Percentiles rank a stretch among this genome's conserved stretches.
phyloP scores from a whole-genome alignment of 169 alveolate species.

The Plasmodium adleri region DNA sequence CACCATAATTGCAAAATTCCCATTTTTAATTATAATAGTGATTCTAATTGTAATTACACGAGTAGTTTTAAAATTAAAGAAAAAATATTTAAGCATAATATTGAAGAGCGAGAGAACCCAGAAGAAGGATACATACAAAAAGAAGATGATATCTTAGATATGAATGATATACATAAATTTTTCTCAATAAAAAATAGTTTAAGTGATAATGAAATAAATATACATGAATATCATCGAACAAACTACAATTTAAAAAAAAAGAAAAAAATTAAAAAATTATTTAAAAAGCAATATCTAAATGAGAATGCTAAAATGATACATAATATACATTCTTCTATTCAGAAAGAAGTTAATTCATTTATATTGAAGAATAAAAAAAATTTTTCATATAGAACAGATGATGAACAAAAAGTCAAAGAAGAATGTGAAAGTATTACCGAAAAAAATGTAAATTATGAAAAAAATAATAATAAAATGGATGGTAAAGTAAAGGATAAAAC shows the following conservation, averaged over 20 bases:
- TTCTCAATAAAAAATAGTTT: not conserved
- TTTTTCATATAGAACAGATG: no score
- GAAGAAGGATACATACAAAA: not conserved
- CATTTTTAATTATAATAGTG: conserved; percentile 6
- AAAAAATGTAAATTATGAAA: not conserved
- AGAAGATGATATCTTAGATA: not conserved
- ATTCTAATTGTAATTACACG: not conserved
- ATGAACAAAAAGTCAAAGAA: no score
- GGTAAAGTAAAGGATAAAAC: not conserved
- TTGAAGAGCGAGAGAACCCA: no score
- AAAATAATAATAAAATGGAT: not conserved
- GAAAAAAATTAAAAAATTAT: not conserved
- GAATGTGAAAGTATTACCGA: not conserved
- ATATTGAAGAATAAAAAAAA: no score
- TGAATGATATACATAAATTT: not conserved
- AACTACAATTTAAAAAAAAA: not conserved
- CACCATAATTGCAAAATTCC: not conserved
- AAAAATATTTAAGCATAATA: no score
- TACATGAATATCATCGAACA: not conserved
- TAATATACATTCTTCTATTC: no score
- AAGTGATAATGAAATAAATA: not conserved
- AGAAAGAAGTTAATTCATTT: no score
- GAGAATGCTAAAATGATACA: not conserved
- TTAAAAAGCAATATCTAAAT: not conserved
- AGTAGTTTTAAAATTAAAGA: not conserved